phyloP scores from a whole-genome alignment of 495 filamentous ascomycete species.

The Lindgomyces ingoldianus region DNA sequence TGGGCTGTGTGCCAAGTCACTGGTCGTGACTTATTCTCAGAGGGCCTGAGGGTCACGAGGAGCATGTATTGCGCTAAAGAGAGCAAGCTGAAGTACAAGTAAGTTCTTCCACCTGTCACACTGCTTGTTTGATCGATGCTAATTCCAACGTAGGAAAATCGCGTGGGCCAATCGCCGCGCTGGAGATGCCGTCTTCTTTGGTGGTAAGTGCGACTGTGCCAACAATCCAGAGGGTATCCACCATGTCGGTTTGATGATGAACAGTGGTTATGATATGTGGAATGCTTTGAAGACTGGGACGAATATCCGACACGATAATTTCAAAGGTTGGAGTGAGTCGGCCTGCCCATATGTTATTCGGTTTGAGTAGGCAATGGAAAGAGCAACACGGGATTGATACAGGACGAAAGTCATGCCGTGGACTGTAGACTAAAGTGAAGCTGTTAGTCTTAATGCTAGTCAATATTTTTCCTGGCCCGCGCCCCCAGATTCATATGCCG shows the following conservation, averaged over 20 bases:
- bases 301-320: slow-evolving; percentile 26
- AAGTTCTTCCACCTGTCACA: background rate
- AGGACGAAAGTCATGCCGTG: background rate
- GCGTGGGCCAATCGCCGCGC: slow-evolving; percentile 30
- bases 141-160: slow-evolving; percentile 29
- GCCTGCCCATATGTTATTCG: slow-evolving; percentile 29
- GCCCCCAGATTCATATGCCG: no score
- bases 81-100: slow-evolving; percentile 32
- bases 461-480: no score
- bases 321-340: slow-evolving; percentile 25
- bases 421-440: no score
- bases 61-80: slow-evolving; percentile 40
- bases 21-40: slow-evolving; percentile 34
- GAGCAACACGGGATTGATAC: background rate
- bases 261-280: slow-evolving; percentile 20
- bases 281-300: slow-evolving; percentile 34
- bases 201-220: slow-evolving; percentile 33
- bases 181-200: slow-evolving; percentile 43
- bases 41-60: slow-evolving; percentile 33
- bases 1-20: slow-evolving; percentile 43
- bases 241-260: slow-evolving; percentile 40
- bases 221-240: slow-evolving; percentile 33
- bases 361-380: background rate
- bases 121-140: background rate
- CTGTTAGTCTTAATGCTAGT: no score